Percentiles rank a stretch among this genome's conserved stretches.
Conservation (phyloP, 495 filamentous ascomycete genomes). For the Hyaloscypha bicolor region DNA sequence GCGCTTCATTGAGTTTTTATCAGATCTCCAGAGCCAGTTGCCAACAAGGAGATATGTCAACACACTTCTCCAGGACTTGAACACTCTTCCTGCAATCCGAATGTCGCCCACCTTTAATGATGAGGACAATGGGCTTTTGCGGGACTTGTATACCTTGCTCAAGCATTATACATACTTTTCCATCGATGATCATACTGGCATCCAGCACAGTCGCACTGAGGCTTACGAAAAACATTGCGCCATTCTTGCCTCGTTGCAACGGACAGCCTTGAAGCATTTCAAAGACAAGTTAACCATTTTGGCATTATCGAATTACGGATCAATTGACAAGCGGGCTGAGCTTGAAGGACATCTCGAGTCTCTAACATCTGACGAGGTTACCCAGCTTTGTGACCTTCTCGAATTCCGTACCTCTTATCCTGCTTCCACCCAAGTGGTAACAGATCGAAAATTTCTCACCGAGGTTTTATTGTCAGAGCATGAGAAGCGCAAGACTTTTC, state of each 20-base stretch:
- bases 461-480: conserved; percentile 78
- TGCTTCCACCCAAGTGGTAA: conserved; percentile 59
- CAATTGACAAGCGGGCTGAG: conserved; percentile 77
- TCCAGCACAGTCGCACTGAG: conserved; percentile 68
- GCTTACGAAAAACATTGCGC: conserved; percentile 80
- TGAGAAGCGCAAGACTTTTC: conserved; percentile 80
- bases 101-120: conserved; percentile 78
- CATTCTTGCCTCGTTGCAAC: conserved; percentile 76
- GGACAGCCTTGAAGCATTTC: conserved; percentile 79
- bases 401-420: conserved; percentile 82
- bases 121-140: conserved; percentile 73
- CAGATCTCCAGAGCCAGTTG: conserved; percentile 89
- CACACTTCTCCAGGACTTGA: conserved; percentile 85
- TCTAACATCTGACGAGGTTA: conserved; percentile 73
- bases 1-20: conserved; percentile 86
- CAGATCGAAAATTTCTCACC: conserved; percentile 67
- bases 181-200: conserved; percentile 87
- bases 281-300: conserved; percentile 89
- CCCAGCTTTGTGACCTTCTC: conserved; percentile 67
- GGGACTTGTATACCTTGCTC: conserved; percentile 78
- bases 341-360: conserved; percentile 74
- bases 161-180: conserved; percentile 86
- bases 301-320: conserved; percentile 89
- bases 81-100: conserved; percentile 79
- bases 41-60: conserved; percentile 95